Percentiles rank a stretch among this genome's conserved stretches.
phyloP scores from a whole-genome alignment of 495 filamentous ascomycete species.

The Peziza echinospora region DNA sequence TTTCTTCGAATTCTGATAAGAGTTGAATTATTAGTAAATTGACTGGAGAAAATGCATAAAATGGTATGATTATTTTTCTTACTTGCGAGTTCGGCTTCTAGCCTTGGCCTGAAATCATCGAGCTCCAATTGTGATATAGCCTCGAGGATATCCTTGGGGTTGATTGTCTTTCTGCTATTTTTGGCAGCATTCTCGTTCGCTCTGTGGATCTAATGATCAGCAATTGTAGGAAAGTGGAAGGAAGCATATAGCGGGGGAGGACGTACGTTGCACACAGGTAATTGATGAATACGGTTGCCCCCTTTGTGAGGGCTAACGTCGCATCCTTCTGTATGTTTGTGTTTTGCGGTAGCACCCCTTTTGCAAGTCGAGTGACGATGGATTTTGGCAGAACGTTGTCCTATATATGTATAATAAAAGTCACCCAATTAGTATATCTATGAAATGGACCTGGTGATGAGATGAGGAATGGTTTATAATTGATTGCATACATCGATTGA shows the following conservation, averaged over 20 bases:
- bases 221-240: background rate
- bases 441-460: background rate
- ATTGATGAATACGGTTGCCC: constrained; percentile 83
- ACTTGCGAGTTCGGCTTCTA: constrained; percentile 37
- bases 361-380: constrained; percentile 81
- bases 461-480: background rate
- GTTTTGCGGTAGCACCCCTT: constrained; percentile 89
- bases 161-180: constrained; percentile 64
- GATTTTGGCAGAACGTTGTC: constrained; percentile 82
- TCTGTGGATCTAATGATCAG: constrained; percentile 23
- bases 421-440: background rate
- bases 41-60: no score
- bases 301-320: constrained; percentile 72
- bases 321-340: constrained; percentile 90
- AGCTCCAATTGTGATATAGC: constrained; percentile 72
- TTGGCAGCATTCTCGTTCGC: constrained; percentile 51
- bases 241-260: background rate
- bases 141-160: constrained; percentile 59
- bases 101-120: constrained; percentile 35
- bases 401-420: constrained; percentile 24
- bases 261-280: constrained; percentile 68
- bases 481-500: constrained; percentile 20
- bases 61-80: no score
- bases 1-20: constrained; percentile 29
- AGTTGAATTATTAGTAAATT: background rate